Conservation (phyloP, 371 early-diverging fungal genomes). For the Apophysomyces trapeziformis region DNA sequence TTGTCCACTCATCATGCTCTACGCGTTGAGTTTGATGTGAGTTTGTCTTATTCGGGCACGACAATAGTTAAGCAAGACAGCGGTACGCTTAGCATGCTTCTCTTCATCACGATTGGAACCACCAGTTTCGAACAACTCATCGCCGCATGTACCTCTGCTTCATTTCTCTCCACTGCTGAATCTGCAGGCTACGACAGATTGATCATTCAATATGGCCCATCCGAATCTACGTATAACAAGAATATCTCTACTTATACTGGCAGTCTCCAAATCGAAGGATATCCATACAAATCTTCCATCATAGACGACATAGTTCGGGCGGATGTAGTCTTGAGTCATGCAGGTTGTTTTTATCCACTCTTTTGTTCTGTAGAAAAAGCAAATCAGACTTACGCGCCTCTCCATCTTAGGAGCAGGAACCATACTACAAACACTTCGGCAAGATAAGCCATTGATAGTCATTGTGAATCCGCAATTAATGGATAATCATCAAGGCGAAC, state of each 20-base stretch:
- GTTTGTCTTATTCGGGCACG: too few species aligned
- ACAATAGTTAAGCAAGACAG: too few species aligned
- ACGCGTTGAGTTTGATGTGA: too few species aligned
- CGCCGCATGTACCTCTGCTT: constrained; percentile 35
- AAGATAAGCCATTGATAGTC: constrained; percentile 68
- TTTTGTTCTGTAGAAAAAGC: not conserved
- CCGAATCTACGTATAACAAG: constrained; percentile 30
- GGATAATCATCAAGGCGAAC: constrained; percentile 90
- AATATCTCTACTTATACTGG: constrained; percentile 20
- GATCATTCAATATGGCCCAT: constrained; percentile 78
- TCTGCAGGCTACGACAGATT: constrained; percentile 58
- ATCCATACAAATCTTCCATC: constrained; percentile 65
- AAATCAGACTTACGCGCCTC: not conserved
- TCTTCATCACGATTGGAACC: constrained; percentile 91
- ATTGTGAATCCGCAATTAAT: constrained; percentile 78
- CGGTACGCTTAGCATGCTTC: constrained; percentile 11
- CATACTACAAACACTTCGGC: constrained; percentile 76
- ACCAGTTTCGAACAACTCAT: constrained; percentile 86
- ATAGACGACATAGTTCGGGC: constrained; percentile 59
- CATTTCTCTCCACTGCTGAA: constrained; percentile 54
- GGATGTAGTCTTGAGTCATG: constrained; percentile 74
- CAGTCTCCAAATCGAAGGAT: constrained; percentile 49
- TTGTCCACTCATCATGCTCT: too few species aligned
- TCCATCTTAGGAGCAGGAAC: constrained; percentile 69
- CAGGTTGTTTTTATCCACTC: constrained; percentile 47